Evolutionary conservation across 1,284 basidiomycete species (phyloP), one percentile per base, ranked within the genome.

Genomic region (Ceratobasidium sp.): DNA sequence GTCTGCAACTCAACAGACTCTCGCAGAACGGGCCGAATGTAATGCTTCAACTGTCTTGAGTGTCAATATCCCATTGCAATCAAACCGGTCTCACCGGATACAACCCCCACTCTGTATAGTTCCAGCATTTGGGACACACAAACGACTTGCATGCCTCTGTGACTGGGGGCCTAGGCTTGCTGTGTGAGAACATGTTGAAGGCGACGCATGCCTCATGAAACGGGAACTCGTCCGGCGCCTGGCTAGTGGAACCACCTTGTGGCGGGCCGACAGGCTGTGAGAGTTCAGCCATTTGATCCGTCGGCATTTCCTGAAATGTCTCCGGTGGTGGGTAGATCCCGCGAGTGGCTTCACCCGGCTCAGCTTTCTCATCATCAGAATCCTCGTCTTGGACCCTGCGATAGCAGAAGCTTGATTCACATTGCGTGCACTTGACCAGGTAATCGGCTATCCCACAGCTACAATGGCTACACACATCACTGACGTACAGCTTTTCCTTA

Each of bases 41-140:
- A 67, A 23, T 67, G 62, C 62, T 67, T 8, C 8, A 41, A 16
- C 8, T 41, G 16, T 41, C 8, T 41, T 41, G n/a, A 41, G 39
- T 8, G 39, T 41, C 8, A 41, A 8, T 16, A 41, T 41, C 39
- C 39, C 8, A 16, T 8, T 8, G 39, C 39, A 6, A n/a, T 46
- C 5, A 21, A 14, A 46, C 14, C 14, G 7, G 25, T 46, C 64
- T 21, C 11, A 68, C 64, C 19, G 53, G 64, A 42, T 68, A 68
- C 1, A 68, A 4, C 11, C 53, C 54, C 6, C 6, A 1, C 2
- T 25, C 8, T 1, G 1, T 11, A 4, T n/a, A 14, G 16, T 47
- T 9, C 64, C 64, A 68, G 30, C 64, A 68, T 0, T 39, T 8
- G 19, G 21, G 16, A 25, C 64, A 68, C 2, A 56, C 27, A 30